Evolutionary conservation across 179 eudicot species (phyloP).

Genomic region (Amaranthus tricolor): DNA sequence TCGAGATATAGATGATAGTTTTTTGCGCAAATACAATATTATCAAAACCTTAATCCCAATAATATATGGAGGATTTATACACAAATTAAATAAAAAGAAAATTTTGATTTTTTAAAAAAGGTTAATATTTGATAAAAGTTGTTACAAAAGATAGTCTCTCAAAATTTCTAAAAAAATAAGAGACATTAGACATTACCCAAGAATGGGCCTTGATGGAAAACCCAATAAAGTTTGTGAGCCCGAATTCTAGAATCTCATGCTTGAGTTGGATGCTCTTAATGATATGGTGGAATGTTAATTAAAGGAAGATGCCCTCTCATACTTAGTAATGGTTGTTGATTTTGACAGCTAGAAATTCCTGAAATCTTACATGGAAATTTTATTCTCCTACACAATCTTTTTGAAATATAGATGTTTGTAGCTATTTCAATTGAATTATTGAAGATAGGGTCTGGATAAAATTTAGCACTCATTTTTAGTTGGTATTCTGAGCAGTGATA

Average conservation of each 20-base stretch:
- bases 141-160: too few relatives aligned
- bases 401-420: neutral
- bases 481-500: neutral
- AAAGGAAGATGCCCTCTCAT: conserved; percentile 32
- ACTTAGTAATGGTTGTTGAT: conserved; percentile 21
- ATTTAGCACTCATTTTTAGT: neutral
- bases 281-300: conserved; percentile 24
- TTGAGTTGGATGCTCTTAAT: conserved; percentile 20
- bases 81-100: too few relatives aligned
- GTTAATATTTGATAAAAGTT: too few relatives aligned
- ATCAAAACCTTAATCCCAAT: too few relatives aligned
- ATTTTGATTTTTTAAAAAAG: too few relatives aligned
- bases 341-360: conserved; percentile 24
- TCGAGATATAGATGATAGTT: too few relatives aligned
- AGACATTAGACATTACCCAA: neutral
- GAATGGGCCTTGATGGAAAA: conserved; percentile 27
- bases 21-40: too few relatives aligned
- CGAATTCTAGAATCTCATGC: conserved; percentile 33
- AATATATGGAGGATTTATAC: too few relatives aligned
- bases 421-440: neutral
- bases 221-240: conserved; percentile 31
- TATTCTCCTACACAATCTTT: neutral
- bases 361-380: conserved; percentile 9
- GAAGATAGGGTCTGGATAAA: conserved; percentile 3
- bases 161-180: too few relatives aligned